Evolutionary conservation across 2,329 filamentous ascomycete species (phyloP), one percentile per base, ranked within the genome.

Genomic region (Pestalotiopsis sp.): DNA sequence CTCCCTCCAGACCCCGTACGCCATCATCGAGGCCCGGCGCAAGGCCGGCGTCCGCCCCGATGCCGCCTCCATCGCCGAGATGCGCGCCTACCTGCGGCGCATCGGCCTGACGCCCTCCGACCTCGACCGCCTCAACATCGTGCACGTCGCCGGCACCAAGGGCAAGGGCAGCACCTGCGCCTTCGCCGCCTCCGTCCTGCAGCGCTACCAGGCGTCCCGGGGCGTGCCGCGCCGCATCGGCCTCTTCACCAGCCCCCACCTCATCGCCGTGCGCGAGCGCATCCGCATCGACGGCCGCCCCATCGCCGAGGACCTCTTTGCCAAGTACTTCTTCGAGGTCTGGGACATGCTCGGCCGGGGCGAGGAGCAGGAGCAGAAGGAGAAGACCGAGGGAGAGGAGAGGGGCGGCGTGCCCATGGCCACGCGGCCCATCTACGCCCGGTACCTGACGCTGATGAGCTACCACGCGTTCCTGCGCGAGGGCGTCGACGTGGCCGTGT

Each of bases 1-100:
- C 80, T 92, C 93, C 59, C 89, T 98, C 64, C 96, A 99, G 80
- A 94, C 93, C 57, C 97, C 97, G 66, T 95, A 92, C 77, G 88
- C 92, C 63, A 87, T 94, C 65, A 88, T 98, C 20, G 90, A 97
- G 77, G 90, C 91, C 64, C 90, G 96, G 65, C 87, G 90, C 67
- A 93, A 93, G 78, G 92, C 91, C 20, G 92, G 93, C 23, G 83
- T 90, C 71, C 87, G 86, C 36, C 90, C 93, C 75, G 92, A 96
- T 80, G 85, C 89, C 69, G 84, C 85, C 68, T 84, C 92, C 9
- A 90, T 96, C 62, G 88, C 89, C 2, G 93, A 97, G 79, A 97
- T 97, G 89, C 86, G 89, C 72, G 87, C 90, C 70, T 97, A 93
- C 87, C 88, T 93, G 76, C 83, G 85, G 68, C 91, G 91, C 72